Evolutionary conservation across 139 green algal genomes (phyloP).

Genomic region (Eudorina sp.): DNA sequence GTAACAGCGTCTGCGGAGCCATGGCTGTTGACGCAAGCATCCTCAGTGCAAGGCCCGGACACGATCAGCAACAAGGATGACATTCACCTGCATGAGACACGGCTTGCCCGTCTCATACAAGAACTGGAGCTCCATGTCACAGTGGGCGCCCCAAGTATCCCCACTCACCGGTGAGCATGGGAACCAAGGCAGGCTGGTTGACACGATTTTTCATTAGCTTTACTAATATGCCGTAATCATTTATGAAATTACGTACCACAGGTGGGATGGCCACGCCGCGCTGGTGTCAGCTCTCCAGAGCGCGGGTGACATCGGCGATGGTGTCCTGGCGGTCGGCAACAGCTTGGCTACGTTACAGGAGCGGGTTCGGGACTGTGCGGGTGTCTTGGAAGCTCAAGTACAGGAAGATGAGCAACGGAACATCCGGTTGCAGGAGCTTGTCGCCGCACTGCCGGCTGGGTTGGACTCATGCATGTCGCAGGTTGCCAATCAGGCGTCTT

Average conservation of each 20-base stretch:
- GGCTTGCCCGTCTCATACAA: neutral
- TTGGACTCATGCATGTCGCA: neutral
- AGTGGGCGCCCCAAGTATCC: neutral
- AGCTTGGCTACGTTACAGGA: neutral
- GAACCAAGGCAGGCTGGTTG: no score
- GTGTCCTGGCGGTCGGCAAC: neutral
- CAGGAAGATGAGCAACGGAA: neutral
- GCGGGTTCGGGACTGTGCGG: neutral
- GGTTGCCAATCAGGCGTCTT: neutral
- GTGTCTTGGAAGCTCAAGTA: neutral
- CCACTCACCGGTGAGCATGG: neutral
- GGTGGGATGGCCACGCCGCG: slow-evolving; percentile 10
- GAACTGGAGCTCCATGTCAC: neutral
- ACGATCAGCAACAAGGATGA: neutral
- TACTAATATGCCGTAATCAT: no score
- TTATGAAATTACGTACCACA: no score
- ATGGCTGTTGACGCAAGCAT: no score
- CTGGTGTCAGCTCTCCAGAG: neutral
- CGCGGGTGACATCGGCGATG: neutral
- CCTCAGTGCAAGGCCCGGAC: neutral
- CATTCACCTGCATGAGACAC: neutral
- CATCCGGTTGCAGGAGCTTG: neutral
- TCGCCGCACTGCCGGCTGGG: neutral
- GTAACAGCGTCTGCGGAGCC: no score
- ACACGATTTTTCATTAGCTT: no score